phyloP scores from a whole-genome alignment of 331 rosid species.

The Quercus lobata region DNA sequence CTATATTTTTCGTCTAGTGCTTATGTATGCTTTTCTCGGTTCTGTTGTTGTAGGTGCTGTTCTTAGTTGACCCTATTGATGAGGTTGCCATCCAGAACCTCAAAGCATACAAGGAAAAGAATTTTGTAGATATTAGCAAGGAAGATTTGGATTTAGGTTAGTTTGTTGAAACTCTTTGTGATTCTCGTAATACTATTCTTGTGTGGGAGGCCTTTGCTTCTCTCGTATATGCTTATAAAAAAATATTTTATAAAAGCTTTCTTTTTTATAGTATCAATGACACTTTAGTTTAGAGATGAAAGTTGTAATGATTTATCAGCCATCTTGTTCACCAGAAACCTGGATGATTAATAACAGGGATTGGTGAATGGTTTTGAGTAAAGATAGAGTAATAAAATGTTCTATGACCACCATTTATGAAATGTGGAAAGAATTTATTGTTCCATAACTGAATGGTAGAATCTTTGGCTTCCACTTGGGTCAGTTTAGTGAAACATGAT shows the following conservation, averaged over 20 bases:
- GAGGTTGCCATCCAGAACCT: constrained; percentile 95
- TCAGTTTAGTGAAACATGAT: constrained; percentile 1
- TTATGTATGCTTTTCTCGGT: constrained; percentile 14
- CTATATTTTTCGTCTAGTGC: background rate
- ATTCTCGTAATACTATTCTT: background rate
- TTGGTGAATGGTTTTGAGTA: background rate
- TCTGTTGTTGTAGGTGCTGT: constrained; percentile 58
- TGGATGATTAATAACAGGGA: background rate
- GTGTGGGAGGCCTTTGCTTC: background rate
- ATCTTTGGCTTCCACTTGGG: background rate
- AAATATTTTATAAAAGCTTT: background rate
- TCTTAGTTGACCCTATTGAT: constrained; percentile 90
- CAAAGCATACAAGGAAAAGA: constrained; percentile 84
- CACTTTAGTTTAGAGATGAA: background rate
- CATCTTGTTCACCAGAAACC: background rate
- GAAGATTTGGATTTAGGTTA: constrained; percentile 91
- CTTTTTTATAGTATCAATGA: background rate
- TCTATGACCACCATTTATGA: background rate
- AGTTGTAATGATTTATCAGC: background rate
- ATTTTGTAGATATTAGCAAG: constrained; percentile 94
- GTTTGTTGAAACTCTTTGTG: constrained; percentile 1
- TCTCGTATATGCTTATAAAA: background rate
- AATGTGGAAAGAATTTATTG: background rate
- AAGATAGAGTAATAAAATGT: background rate
- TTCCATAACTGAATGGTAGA: background rate